Evolutionary conservation across 2,329 filamentous ascomycete genomes (phyloP), one percentile per base, ranked within the genome.

Genomic region (Aspergillus sp.): DNA sequence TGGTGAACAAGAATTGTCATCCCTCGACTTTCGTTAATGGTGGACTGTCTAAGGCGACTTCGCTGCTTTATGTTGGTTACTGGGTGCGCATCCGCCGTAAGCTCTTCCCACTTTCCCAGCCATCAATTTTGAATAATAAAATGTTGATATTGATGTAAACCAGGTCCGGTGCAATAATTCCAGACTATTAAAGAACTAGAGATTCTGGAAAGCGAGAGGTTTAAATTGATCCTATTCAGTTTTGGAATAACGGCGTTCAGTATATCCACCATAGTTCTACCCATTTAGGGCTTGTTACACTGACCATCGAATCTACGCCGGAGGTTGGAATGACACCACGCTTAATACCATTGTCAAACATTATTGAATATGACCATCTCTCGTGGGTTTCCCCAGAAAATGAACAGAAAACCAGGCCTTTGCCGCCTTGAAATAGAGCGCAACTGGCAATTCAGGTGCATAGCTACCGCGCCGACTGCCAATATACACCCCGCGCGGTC

Each of bases 41-140:
- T 60, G 72, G n/a, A 70, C 61, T 73, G n/a, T 71, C 67, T 1
- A 66, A 66, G 0, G 63, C 68, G 1, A 40, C 64, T 12, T 65
- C 67, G 2, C 65, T 70, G 19, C 63, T 71, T 11, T 5, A 73
- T 73, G 71, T 67, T 70, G 44, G 56, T 73, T 46, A 73, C 71
- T 1, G 64, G 68, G 7, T 6, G 68, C 66, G 1, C 71, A 73
- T 45, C 19, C 19, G 2, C 19, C 19, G 19, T 19, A 19, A 19
- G 19, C 19, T 19, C 19, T 19, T 19, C 19, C 19, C 19, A 19
- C 19, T 19, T 19, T 19, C 19, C 19, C 19, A 3, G 19, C 19
- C 19, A 19, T 19, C 19, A 19, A 19, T 19, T 3, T 19, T 19
- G 19, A 19, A 19, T 19, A 19, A 19, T 19, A 3, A 3, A 19